Evolutionary conservation across 2,329 filamentous ascomycete species (phyloP).

Genomic region (Falciphora oryzae): DNA sequence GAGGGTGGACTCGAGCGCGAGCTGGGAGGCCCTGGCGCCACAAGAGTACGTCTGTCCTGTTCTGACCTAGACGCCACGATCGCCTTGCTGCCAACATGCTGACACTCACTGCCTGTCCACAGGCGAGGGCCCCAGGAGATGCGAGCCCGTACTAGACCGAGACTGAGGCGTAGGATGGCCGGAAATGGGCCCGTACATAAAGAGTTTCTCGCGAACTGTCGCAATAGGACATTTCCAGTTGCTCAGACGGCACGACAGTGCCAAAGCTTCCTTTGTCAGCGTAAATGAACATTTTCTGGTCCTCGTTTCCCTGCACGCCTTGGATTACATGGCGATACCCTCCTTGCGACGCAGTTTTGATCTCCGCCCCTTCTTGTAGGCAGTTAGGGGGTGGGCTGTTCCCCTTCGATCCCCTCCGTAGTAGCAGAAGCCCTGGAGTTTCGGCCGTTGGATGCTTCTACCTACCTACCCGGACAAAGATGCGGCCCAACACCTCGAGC

Average conservation of each 20-base stretch:
- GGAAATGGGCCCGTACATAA: not conserved
- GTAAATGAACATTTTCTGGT: not conserved
- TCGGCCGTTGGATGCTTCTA: not conserved
- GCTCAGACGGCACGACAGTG: not conserved
- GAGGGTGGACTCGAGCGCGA: slow-evolving; percentile 68
- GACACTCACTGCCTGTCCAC: slow-evolving; percentile 4
- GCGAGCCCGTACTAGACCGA: slow-evolving; percentile 39
- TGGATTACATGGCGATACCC: too few species aligned
- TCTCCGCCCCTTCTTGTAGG: not conserved
- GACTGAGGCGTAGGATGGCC: not conserved
- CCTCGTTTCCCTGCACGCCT: not conserved
- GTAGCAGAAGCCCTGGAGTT: not conserved
- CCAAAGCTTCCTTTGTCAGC: not conserved
- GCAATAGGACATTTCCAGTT: not conserved
- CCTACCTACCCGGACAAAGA: not conserved
- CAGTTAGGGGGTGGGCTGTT: not conserved
- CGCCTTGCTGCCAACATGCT: slow-evolving; percentile 14
- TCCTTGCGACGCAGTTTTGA: not conserved
- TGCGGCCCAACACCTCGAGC: not conserved
- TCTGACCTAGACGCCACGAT: not conserved
- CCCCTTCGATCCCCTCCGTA: not conserved
- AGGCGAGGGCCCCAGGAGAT: slow-evolving; percentile 53
- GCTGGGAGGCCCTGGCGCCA: slow-evolving; percentile 62
- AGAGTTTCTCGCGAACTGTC: not conserved
- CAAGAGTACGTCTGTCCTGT: slow-evolving; percentile 50